Percentiles rank a stretch among this genome's conserved stretches.
Evolutionary conservation across 352 stramenopile species (phyloP).

Genomic region (Phytophthora tubulina): DNA sequence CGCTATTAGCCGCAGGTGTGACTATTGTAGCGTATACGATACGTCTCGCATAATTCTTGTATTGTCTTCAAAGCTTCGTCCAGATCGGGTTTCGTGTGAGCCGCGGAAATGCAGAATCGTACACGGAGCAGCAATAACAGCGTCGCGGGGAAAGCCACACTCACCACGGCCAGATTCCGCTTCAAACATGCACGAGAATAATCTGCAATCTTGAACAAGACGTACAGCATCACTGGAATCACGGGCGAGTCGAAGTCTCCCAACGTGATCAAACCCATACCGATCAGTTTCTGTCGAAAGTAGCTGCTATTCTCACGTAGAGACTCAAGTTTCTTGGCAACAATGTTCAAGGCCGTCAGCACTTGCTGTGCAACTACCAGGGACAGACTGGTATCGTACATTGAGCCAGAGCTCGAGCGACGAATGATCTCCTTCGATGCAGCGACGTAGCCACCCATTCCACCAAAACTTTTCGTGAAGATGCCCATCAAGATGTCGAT

Average conservation of each 20-base stretch:
- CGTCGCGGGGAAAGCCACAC: conserved; percentile 97
- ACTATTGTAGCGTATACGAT: conserved; percentile 70
- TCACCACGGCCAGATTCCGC: conserved; percentile 96
- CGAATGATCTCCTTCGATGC: conserved; percentile 81
- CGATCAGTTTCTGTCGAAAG: conserved; percentile 94
- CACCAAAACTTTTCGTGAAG: conserved; percentile 99
- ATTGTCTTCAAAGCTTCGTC: conserved; percentile 93
- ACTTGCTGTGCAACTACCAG: conserved; percentile 68
- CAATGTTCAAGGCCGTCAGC: conserved; percentile 91
- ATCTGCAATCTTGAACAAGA: conserved; percentile 97
- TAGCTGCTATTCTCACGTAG: conserved; percentile 99
- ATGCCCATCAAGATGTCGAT: conserved; percentile 99
- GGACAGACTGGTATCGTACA: conserved; percentile 71
- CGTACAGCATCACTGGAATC: conserved; percentile 99
- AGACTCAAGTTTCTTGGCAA: conserved; percentile 94
- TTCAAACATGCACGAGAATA: conserved; percentile 97
- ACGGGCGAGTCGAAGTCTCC: conserved; percentile 98
- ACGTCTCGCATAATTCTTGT: conserved; percentile 90
- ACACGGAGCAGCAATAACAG: conserved; percentile 94
- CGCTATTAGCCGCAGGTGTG: conserved; percentile 41
- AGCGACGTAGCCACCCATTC: conserved; percentile 98
- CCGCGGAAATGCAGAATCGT: conserved; percentile 97
- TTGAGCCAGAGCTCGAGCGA: conserved; percentile 63
- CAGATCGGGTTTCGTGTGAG: conserved; percentile 94
- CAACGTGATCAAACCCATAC: conserved; percentile 93